Base-by-base conservation (phyloP, 495 filamentous ascomycete genomes). In the Aspergillus heteromorphus region DNA sequence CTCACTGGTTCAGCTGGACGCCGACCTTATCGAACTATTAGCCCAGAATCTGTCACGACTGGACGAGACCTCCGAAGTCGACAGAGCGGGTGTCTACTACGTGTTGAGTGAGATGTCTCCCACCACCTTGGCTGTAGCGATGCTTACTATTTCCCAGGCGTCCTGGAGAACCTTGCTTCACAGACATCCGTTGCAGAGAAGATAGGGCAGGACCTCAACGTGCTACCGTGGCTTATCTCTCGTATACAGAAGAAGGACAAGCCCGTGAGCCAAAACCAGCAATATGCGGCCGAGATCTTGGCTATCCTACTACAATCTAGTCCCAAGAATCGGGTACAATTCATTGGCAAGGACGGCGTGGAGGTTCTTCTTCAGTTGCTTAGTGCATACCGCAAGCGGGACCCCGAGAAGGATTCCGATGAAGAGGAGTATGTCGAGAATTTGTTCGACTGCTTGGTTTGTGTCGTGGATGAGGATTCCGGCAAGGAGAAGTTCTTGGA, bases 401-500 rank as follows among this genome's bases (percentile, higher is more conserved):
- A 99, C 61, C 95, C 95, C 0, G 77, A 77, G 20, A 93, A 89
- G 63, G 89, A 90, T 29, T 87, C 87, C 7, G 85, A 92, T 45
- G 95, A 97, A 62, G 91, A 96, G 66, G 95, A 97, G 69, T 96
- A 87, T 66, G 85, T 93, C 47, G 91, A 96, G 66, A 96, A 97
- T 56, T 51, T 96, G 23, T 99, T 97, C 62, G 91, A 93, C 62
- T 79, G 83, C 27, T 62, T 96, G 21, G 87, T 86, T 7, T 92
- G 88, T 62, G 66, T 95, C 2, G 88, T 88, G 0, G 87, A 95
- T 64, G 85, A 90, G 52, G 62, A 77, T 2, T 74, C 76, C 20
- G 92, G 92, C 6, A 97, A 97, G 60, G 65, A 69, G 9, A 89
- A 88, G 53, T 95, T 97, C 54, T 66, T 95, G 20, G 89, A 92